Evolutionary conservation across 164 flowering plant genomes (phyloP), one percentile per base, ranked within the genome.

Genomic region (Warburgia ugandensis): DNA sequence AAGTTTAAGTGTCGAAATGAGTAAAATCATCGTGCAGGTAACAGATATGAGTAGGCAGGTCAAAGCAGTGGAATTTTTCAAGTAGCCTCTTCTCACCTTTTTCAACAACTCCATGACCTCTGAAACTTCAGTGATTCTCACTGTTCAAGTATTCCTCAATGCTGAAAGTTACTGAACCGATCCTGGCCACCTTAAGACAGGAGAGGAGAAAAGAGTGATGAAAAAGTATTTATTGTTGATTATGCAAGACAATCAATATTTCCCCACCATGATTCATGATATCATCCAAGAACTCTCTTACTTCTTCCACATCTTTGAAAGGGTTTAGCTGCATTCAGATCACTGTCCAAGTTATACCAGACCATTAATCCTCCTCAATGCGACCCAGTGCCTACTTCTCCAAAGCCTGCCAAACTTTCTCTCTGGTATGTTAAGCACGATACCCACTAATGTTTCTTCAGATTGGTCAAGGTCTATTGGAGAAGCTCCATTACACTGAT

Each of bases 281-380:
- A 32, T 50, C 48, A 64, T 86, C 87, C 73, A 88, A 66, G 56
- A 79, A 86, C 6, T 55, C 75, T 61, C 60, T 60, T 37, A 88
- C 73, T 64, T 79, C 79, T 36, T 74, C 78, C 0, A 60, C 42
- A 51, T 67, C 66, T 59, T 61, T 62, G 56, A 86, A n/a, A 83
- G 5, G 69, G 16, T 11, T 27, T 59, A 16, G 95, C 95, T 42
- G 67, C 45, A 35, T 17, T 29, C 49, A 92, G 68, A 77, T 92
- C 95, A 73, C 97, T 88, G 63, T 92, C 99, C 76, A 92, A 82
- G 63, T 88, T 86, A 69, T 84, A 86, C 95, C 97, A 92, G 65
- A 79, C 79, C 81, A 4, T 55, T 73, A 29, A 88, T 67, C 68
- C 64, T 79, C 50, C 81, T 76, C 71, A 92, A 10, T 20, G 89